A percentile compares a stretch with the other conserved stretches of the same genome.
Evolutionary conservation across 305 asterid species (phyloP).

Genomic region (Ruellia speciosa): DNA sequence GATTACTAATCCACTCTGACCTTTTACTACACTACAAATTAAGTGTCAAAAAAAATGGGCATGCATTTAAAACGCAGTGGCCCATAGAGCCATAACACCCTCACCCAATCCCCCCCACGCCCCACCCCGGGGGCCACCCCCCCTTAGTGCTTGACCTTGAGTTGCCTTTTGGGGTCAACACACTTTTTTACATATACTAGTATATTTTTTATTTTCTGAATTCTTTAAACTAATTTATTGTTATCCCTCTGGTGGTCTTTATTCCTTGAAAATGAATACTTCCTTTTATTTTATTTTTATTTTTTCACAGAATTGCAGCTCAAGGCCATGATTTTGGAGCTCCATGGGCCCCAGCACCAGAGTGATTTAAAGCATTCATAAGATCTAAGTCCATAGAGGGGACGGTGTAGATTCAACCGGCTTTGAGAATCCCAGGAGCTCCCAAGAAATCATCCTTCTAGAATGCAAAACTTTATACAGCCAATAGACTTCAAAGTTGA

Average conservation of each 20-base stretch:
- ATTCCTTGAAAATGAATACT: neutral
- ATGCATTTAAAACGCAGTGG: neutral
- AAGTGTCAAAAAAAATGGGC: constrained; percentile 16
- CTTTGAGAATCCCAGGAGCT: too few species aligned
- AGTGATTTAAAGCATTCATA: too few species aligned
- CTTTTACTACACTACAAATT: constrained; percentile 28
- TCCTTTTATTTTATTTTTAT: neutral
- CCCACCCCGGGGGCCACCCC: too few species aligned
- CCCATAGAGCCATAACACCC: neutral
- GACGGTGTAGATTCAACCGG: too few species aligned
- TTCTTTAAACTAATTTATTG: neutral
- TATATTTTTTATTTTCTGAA: neutral
- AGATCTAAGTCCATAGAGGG: too few species aligned
- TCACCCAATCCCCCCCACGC: too few species aligned
- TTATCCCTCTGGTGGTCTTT: neutral
- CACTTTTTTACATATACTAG: neutral
- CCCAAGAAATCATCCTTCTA: too few species aligned
- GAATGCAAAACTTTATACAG: too few species aligned
- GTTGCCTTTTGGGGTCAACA: constrained; percentile 24
- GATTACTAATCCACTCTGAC: constrained; percentile 23
- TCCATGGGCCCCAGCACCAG: too few species aligned
- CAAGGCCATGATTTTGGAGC: too few species aligned
- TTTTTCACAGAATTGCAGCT: neutral
- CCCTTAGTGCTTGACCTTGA: constrained; percentile 25
- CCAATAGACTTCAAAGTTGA: too few species aligned